Evolutionary conservation across 2,329 filamentous ascomycete species (phyloP), one percentile per base, ranked within the genome.

Genomic region (Cercospora brassicicola): DNA sequence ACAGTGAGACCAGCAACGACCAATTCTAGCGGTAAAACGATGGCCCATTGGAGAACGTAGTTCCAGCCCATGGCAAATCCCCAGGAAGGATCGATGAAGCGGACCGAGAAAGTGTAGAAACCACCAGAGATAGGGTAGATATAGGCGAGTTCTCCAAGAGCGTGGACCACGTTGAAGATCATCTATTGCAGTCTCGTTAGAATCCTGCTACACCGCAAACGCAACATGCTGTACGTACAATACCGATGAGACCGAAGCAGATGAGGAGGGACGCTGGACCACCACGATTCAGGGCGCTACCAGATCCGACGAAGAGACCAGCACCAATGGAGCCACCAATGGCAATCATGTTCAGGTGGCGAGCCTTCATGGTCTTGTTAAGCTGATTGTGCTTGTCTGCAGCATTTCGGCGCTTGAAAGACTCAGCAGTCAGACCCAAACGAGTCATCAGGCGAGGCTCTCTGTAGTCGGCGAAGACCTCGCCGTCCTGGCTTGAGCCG

Each of bases 231-330:
- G 6, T 11, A 71, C 74, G 69, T 59, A 77, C 75, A n/a, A 78
- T 53, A 71, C 76, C 76, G 60, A 77, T 78, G 67, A 78, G 73
- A 45, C 67, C 68, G 56, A 76, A 78, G 61, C 66, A 71, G 57
- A 78, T 74, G 28, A 78, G 65, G 6, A 78, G 69, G 59, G 83
- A 81, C 23, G 79, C 80, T 31, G 84, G 85, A 36, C 85, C 85
- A 74, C 82, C 83, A 2, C 76, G 82, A 13, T 81, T 78, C 48
- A 86, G 78, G 5, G 83, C 82, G 45, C 78, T 74, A 53, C 85
- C 85, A 57, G 82, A 82, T 62, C 83, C 82, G 62, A 87, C 84
- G 73, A 86, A 87, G 4, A 87, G 78, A 75, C 85, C 85, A 36
- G 84, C 86, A 62, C 85, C 84, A 64, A 86, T 84, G 23, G 74